These are phyloP conservation scores for Ophiocytium majus DNA, from an alignment of 352 stramenopile genomes.

Conservation along the genomic window DNA sequence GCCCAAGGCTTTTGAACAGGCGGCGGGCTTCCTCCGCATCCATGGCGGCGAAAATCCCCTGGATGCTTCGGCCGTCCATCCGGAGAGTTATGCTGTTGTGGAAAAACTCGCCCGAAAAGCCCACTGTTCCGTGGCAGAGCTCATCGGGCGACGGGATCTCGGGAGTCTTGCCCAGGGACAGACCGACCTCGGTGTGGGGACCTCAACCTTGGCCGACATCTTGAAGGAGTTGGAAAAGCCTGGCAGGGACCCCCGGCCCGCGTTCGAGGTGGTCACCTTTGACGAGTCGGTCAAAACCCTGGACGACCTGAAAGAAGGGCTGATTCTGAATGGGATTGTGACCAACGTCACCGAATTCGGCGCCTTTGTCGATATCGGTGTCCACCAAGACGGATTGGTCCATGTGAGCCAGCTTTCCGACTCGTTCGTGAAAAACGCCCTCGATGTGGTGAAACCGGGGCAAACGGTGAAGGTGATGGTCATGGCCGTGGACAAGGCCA, in stretches of 20 bases:
- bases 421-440: not conserved
- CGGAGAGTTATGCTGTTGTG: not conserved
- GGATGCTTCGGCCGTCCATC: not conserved
- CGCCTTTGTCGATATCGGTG: slow-evolving; percentile 13
- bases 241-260: not conserved
- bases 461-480: not conserved
- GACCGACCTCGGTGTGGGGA: not conserved
- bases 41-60: not conserved
- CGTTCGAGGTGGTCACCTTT: not conserved
- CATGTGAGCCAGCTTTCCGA: not conserved
- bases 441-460: not conserved
- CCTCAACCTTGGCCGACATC: not conserved
- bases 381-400: not conserved
- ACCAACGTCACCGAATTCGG: slow-evolving; percentile 4
- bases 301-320: not conserved
- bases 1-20: not conserved
- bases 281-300: not conserved
- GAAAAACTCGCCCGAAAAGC: not conserved
- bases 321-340: not conserved
- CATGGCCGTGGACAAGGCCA: not conserved
- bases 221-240: not conserved
- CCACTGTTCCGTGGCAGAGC: not conserved
- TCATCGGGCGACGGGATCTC: not conserved
- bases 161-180: not conserved
- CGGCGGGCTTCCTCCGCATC: not conserved